Evolutionary conservation across 2,329 filamentous ascomycete genomes (phyloP).

Genomic region (Colletotrichum orbiculare): DNA sequence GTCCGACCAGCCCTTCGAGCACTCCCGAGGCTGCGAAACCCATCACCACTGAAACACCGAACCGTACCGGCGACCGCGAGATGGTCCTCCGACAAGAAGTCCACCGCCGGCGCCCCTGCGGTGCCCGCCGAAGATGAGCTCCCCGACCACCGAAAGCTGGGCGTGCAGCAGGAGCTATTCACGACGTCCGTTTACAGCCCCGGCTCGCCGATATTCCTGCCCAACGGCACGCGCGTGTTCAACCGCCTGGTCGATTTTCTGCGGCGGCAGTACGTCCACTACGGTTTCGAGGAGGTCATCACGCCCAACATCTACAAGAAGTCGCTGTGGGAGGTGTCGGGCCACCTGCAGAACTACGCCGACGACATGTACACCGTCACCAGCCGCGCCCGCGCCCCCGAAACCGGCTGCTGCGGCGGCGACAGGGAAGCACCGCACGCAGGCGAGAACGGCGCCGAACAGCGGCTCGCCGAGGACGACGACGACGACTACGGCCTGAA

Average conservation of each 20-base stretch:
- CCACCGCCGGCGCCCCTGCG: background rate
- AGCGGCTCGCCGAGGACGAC: slow-evolving; percentile 48
- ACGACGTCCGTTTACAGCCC: slow-evolving; percentile 83
- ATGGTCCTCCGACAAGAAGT: slow-evolving; percentile 31
- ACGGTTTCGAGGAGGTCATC: slow-evolving; percentile 89
- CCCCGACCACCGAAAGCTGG: slow-evolving; percentile 70
- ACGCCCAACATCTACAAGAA: slow-evolving; percentile 93
- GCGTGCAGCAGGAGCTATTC: slow-evolving; percentile 78
- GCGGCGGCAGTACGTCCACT: slow-evolving; percentile 83
- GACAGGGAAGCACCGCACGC: slow-evolving; percentile 38
- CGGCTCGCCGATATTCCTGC: slow-evolving; percentile 86
- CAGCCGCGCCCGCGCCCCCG: slow-evolving; percentile 52
- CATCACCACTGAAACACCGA: background rate
- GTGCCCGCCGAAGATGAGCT: slow-evolving; percentile 38
- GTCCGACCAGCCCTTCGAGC: slow-evolving; percentile 35
- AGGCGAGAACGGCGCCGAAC: slow-evolving; percentile 33
- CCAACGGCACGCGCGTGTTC: slow-evolving; percentile 84
- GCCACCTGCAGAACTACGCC: slow-evolving; percentile 89
- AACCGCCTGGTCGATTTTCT: slow-evolving; percentile 86
- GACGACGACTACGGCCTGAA: slow-evolving; percentile 85
- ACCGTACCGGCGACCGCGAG: slow-evolving; percentile 1
- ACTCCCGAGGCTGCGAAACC: slow-evolving; percentile 5
- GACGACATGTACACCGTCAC: slow-evolving; percentile 92
- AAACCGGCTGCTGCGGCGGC: slow-evolving; percentile 44
- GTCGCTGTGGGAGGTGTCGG: slow-evolving; percentile 85